Evolutionary conservation across 73 alveolate species (phyloP).

Genomic region (Tetrahymena thermophila): DNA sequence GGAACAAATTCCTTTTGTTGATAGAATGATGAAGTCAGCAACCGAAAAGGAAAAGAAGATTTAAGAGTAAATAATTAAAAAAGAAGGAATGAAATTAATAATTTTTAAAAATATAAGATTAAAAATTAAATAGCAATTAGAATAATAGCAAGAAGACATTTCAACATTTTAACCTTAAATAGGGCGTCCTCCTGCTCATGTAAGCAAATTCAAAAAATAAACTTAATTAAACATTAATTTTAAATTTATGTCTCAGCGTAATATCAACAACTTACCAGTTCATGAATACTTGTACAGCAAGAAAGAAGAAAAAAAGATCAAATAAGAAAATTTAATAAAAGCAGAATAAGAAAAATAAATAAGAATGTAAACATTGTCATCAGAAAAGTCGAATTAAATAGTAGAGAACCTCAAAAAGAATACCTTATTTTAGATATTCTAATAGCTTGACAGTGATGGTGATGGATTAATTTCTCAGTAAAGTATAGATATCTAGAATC

Average conservation of each 20-base stretch:
- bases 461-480: neutral
- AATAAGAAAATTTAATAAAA: neutral
- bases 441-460: neutral
- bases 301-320: neutral
- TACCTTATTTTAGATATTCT: neutral
- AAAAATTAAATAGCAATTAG: neutral
- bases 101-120: neutral
- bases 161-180: neutral
- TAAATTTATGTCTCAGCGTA: neutral
- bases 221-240: neutral
- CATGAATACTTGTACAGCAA: neutral
- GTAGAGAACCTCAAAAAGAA: neutral
- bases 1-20: neutral
- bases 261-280: neutral
- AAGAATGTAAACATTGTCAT: neutral
- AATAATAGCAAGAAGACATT: neutral
- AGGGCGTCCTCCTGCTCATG: neutral
- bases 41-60: neutral
- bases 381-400: neutral
- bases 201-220: neutral
- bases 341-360: neutral
- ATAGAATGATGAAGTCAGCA: neutral
- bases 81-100: neutral
- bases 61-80: neutral
- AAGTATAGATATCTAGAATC: neutral